Conservation (phyloP, 495 filamentous ascomycete species). For the Aspergillus biplanus region DNA sequence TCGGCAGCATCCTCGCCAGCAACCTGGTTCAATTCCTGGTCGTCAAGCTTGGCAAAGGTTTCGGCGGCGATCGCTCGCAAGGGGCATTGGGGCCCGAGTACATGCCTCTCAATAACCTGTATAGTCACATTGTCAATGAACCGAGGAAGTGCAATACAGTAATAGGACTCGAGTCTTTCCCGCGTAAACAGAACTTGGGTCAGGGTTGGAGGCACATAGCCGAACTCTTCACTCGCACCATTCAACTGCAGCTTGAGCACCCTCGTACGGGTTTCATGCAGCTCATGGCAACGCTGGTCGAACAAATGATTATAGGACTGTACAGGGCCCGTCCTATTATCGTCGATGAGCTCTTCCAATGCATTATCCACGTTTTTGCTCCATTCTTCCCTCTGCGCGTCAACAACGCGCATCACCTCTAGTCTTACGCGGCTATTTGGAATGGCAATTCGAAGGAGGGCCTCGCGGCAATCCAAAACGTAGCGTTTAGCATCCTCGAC, state of each 20-base stretch:
- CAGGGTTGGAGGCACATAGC: background rate
- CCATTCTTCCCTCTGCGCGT: constrained; percentile 3
- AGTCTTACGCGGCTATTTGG: constrained; percentile 18
- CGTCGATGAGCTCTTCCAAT: constrained; percentile 7
- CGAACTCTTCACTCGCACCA: background rate
- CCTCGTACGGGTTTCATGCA: no score
- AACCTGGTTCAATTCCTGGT: constrained; percentile 4
- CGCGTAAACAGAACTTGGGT: background rate
- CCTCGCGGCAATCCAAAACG: constrained; percentile 7
- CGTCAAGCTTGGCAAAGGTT: constrained; percentile 5
- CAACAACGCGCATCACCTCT: constrained; percentile 11
- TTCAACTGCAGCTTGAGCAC: background rate
- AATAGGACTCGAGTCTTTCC: constrained; percentile 2
- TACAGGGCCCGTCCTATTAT: background rate
- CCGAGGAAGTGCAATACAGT: background rate
- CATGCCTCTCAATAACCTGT: constrained; percentile 16
- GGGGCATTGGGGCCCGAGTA: constrained; percentile 16
- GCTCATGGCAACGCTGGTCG: no score
- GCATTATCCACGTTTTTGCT: constrained; percentile 11
- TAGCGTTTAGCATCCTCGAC: constrained; percentile 10
- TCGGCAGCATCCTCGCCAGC: constrained; percentile 11
- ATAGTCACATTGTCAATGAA: constrained; percentile 12
- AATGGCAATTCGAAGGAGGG: constrained; percentile 14
- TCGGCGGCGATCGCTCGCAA: background rate
- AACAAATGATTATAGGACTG: background rate